Evolutionary conservation across 345 rosid species (phyloP).

Genomic region (Pistacia integerrima): DNA sequence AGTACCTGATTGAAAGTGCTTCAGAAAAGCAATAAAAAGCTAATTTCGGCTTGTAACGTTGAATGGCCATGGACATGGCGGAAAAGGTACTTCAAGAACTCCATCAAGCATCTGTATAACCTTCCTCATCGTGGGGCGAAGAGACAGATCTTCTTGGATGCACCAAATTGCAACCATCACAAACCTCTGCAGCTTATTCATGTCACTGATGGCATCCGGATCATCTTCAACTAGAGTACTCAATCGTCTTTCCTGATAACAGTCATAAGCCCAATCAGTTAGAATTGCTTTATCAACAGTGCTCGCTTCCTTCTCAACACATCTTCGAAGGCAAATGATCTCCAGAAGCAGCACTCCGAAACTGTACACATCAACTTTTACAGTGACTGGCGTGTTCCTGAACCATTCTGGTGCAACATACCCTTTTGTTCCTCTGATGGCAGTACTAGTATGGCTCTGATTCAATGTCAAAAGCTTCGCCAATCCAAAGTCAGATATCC

Average conservation of each 20-base stretch:
- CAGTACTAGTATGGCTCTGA: background rate
- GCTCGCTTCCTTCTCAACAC: background rate
- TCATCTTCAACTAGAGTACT: background rate
- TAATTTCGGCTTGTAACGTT: background rate
- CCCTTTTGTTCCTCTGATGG: slow-evolving; percentile 1
- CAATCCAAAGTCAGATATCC: no score
- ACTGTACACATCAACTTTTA: background rate
- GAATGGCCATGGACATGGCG: background rate
- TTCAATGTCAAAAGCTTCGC: background rate
- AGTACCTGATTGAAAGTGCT: no score
- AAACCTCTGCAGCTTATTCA: background rate
- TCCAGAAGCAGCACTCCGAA: background rate
- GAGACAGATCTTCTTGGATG: slow-evolving; percentile 8
- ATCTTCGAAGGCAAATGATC: background rate
- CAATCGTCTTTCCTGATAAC: background rate
- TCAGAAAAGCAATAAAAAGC: no score
- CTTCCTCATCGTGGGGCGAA: slow-evolving; percentile 8
- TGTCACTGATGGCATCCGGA: background rate
- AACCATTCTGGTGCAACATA: slow-evolving; percentile 11
- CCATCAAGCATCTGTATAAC: slow-evolving; percentile 2
- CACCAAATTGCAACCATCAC: slow-evolving; percentile 7
- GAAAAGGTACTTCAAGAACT: background rate
- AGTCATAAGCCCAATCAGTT: background rate
- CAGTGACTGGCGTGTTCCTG: background rate
- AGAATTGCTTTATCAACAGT: background rate